These are phyloP conservation scores for Fusarium setosum DNA, from an alignment of 2,329 filamentous ascomycete genomes.

Conservation along the genomic window DNA sequence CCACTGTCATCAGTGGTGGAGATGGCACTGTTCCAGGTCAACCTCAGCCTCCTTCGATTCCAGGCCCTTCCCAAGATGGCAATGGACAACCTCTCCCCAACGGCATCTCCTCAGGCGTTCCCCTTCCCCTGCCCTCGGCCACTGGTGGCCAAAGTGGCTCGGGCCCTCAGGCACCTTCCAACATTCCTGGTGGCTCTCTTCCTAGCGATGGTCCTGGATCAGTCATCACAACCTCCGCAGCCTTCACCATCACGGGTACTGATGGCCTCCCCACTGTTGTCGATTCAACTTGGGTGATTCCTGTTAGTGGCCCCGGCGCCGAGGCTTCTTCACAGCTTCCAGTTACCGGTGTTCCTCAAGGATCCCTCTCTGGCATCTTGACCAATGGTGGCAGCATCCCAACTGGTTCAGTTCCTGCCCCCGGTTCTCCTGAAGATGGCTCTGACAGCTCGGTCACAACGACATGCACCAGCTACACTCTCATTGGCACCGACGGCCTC, in stretches of 20 bases:
- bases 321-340: slow-evolving; percentile 28
- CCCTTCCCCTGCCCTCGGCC: slow-evolving; percentile 22
- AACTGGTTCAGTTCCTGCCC: slow-evolving; percentile 9
- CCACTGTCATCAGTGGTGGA: slow-evolving; percentile 34
- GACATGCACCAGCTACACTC: slow-evolving; percentile 36
- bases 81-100: slow-evolving; percentile 26
- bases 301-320: slow-evolving; percentile 23
- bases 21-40: slow-evolving; percentile 12
- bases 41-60: slow-evolving; percentile 17
- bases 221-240: slow-evolving; percentile 39
- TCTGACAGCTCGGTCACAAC: slow-evolving; percentile 14
- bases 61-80: slow-evolving; percentile 15
- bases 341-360: slow-evolving; percentile 14
- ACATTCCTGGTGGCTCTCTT: slow-evolving; percentile 11
- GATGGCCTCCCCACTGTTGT: slow-evolving; percentile 49
- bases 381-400: slow-evolving; percentile 29
- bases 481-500: slow-evolving; percentile 36
- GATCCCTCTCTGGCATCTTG: slow-evolving; percentile 25
- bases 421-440: slow-evolving; percentile 25
- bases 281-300: slow-evolving; percentile 48
- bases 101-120: slow-evolving; percentile 20
- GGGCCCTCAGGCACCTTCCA: slow-evolving; percentile 14
- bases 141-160: slow-evolving; percentile 13
- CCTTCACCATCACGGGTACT: slow-evolving; percentile 46
- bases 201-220: slow-evolving; percentile 12